These are phyloP conservation scores for Lachnellula arida DNA, from an alignment of 2,329 filamentous ascomycete species.

Conservation along the genomic window DNA sequence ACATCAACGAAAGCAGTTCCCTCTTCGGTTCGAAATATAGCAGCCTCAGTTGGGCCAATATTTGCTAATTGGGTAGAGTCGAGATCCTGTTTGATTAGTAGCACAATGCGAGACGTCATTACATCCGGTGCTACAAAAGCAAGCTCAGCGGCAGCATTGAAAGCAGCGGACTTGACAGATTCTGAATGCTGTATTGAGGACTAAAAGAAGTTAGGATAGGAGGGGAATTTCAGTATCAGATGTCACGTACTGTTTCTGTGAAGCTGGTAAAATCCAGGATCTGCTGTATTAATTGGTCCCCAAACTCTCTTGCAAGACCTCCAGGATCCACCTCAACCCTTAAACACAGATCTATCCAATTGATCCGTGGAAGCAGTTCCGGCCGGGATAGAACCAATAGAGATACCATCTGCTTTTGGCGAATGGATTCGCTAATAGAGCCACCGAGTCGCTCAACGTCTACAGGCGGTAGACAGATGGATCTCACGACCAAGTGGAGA, in stretches of 20 bases:
- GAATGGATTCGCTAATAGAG: constrained; percentile 41
- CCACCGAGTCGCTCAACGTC: constrained; percentile 42
- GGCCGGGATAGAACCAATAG: constrained; percentile 74
- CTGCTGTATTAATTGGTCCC: constrained; percentile 62
- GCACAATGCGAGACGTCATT: constrained; percentile 71
- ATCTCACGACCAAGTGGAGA: constrained; percentile 56
- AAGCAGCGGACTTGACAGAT: constrained; percentile 64
- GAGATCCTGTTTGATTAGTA: constrained; percentile 70
- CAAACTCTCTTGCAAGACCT: constrained; percentile 60
- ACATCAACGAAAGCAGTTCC: constrained; percentile 88
- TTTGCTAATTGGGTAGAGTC: constrained; percentile 62
- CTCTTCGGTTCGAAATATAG: constrained; percentile 87
- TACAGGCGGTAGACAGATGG: constrained; percentile 58
- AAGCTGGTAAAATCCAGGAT: constrained; percentile 50
- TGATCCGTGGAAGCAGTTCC: constrained; percentile 70
- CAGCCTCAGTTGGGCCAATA: constrained; percentile 82
- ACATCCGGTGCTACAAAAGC: constrained; percentile 87
- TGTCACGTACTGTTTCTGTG: constrained; percentile 46
- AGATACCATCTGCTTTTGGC: constrained; percentile 69
- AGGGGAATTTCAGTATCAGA: neutral
- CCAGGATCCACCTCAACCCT: constrained; percentile 80
- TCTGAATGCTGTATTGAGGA: constrained; percentile 32
- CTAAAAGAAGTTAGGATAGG: constrained; percentile 16
- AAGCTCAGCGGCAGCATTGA: constrained; percentile 80
- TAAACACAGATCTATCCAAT: constrained; percentile 87